Base-by-base conservation (phyloP, 805 yeast genomes). In the Candida maesae region DNA sequence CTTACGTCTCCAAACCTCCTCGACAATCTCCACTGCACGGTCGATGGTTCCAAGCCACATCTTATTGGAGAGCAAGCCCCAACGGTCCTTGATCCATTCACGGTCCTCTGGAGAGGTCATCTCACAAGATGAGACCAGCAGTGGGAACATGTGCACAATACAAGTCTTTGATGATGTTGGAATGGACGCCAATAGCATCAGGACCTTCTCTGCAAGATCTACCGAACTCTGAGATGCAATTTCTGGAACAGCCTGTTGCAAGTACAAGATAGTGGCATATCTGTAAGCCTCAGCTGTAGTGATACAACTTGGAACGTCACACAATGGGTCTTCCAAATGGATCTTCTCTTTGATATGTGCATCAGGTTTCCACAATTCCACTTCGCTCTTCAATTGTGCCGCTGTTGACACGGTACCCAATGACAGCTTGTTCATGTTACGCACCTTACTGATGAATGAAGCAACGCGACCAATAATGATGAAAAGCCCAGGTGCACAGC, bases 161-260 rank as follows among this genome's bases (percentile, higher is more conserved):
- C 71, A 68, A 1, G 82, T 72, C 33, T 79, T 66, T 0, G 84
- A 76, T 17, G 68, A 60, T 6, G 75, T 64, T 2, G 88, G 86
- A 39, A 81, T 78, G 1, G 84, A 74, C 1, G 84, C 84, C 33
- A 81, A 51, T 19, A 78, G 56, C 64, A 77, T 71, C 51, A 81
- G 63, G 4, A 81, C 74, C 49, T 77, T 77, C 49, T 76, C 79
- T 0, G 87, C 82, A 24, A 79, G 55, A 38, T 67, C 74, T 42
- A 71, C 78, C 1, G 82, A 72, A 8, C 76, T 59, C 28, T 65
- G 55, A 8, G 78, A 73, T 9, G 84, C 83, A 14, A 80, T 69
- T 47, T 81, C 84, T 0, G 88, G 87, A 4, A 81, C 84, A 1
- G 85, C 81, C 53, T 81, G 86, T 55, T 79, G 84, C 23, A 81